A percentile compares a stretch with the other conserved stretches of the same genome.
Evolutionary conservation across 768 basidiomycete species (phyloP).

Genomic region (Solioccasus polychromus): DNA sequence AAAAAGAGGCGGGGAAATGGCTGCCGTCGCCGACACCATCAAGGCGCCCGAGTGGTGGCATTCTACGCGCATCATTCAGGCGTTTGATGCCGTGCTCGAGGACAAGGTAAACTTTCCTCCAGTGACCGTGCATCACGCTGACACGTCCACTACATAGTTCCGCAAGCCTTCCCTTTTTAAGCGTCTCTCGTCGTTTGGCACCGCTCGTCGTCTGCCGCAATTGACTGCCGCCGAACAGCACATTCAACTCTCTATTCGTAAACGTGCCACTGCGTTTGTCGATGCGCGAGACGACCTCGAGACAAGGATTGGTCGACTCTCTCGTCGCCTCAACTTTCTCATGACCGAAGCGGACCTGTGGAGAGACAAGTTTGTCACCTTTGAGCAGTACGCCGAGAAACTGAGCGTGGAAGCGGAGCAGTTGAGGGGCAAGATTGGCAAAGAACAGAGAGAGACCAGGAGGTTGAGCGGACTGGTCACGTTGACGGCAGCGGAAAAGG

Average conservation of each 20-base stretch:
- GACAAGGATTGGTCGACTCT: slow-evolving; percentile 87
- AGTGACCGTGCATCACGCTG: background rate
- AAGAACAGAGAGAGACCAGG: slow-evolving; percentile 87
- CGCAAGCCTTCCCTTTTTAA: slow-evolving; percentile 89
- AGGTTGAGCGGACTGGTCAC: slow-evolving; percentile 77
- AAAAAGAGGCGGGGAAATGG: slow-evolving; percentile 73
- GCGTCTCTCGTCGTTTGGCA: slow-evolving; percentile 75
- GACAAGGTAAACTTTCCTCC: slow-evolving; percentile 57
- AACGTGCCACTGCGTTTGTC: slow-evolving; percentile 91
- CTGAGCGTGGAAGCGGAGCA: slow-evolving; percentile 84
- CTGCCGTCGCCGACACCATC: slow-evolving; percentile 86
- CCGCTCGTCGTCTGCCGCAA: slow-evolving; percentile 65
- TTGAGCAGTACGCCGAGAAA: slow-evolving; percentile 92
- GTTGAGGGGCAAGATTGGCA: slow-evolving; percentile 82
- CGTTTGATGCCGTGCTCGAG: slow-evolving; percentile 83
- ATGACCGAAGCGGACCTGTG: slow-evolving; percentile 90
- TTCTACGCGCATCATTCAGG: slow-evolving; percentile 84
- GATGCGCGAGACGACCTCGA: slow-evolving; percentile 92
- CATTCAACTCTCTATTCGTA: slow-evolving; percentile 85
- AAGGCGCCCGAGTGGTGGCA: slow-evolving; percentile 95
- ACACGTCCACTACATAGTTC: slow-evolving; percentile 50
- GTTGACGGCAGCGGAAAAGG: slow-evolving; percentile 74
- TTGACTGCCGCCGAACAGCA: slow-evolving; percentile 79
- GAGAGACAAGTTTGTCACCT: slow-evolving; percentile 92
- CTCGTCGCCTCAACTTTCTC: slow-evolving; percentile 82